Base-by-base conservation (phyloP, 1,284 basidiomycete genomes). In the Thecaphora frezii region DNA sequence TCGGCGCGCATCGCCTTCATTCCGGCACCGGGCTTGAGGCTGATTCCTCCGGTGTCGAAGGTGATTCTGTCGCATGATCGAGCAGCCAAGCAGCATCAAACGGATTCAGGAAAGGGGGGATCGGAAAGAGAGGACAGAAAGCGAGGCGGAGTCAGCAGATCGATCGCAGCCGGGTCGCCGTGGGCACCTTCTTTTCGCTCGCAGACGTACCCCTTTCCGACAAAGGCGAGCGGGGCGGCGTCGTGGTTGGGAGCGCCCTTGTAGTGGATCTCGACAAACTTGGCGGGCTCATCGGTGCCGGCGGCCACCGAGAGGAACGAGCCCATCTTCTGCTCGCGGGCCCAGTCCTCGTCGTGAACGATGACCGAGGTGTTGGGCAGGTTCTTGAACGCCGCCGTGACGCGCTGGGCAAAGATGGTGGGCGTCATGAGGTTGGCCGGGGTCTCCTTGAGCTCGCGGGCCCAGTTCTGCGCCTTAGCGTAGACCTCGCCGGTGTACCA, bases 231-330 rank as follows among this genome's bases (percentile, higher is more conserved):
- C 10, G 89, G 89, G 48, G 83, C 82, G 0, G 83, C 85, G 44
- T 84, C 80, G 54, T 66, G 54, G 81, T 83, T 80, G 2, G 83
- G 74, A 5, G 86, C 86, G 28, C 90, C 91, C 39, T 88, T 88
- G 83, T 93, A 93, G 79, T 89, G 87, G 58, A 94, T 87, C 81
- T 93, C 90, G 51, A 94, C 82, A 80, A 93, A 86, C 77, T 90
- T 91, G 48, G 89, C 86, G 5, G 91, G 90, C 77, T 93, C 88
- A 16, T 85, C 82, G 8, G 89, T 88, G 26, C 91, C 91, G 55
- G 87, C 86, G 9, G 89, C 87, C 5, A 94, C 91, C 1, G 90
- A 91, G 24, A 94, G 85, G 85, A 93, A 93, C 2, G 88, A 86
- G 68, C 86, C 88, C 91, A 93, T 93, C 55, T 87, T 87, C 81